Evolutionary conservation across 2,329 filamentous ascomycete species (phyloP).

Genomic region (Neofusicoccum kwambonambiense): DNA sequence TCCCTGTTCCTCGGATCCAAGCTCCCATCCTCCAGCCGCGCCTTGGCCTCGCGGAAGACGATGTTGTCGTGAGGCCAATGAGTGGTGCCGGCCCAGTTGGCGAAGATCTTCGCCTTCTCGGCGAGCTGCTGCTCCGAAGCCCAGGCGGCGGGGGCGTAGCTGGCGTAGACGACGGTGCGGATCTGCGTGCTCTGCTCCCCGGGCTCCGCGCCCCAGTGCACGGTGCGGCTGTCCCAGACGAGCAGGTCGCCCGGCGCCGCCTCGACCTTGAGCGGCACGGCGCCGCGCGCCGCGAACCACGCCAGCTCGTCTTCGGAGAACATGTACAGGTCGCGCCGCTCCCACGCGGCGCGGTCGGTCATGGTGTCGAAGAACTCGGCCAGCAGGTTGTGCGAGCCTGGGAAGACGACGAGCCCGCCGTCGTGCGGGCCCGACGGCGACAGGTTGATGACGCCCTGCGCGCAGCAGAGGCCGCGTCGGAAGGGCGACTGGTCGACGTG

Average conservation of each 20-base stretch:
- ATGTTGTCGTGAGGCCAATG: conserved; percentile 18
- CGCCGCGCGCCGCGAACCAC: conserved; percentile 44
- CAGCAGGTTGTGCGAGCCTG: conserved; percentile 30
- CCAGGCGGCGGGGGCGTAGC: conserved; percentile 22
- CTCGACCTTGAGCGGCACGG: conserved; percentile 40
- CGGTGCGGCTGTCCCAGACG: conserved; percentile 48
- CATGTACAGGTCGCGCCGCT: conserved; percentile 23
- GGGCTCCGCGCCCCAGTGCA: conserved; percentile 17
- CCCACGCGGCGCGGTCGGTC: conserved; percentile 35
- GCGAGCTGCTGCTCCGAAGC: conserved; percentile 16
- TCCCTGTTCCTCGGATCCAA: conserved; percentile 6
- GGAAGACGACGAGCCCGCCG: conserved; percentile 38
- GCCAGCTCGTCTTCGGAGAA: conserved; percentile 35
- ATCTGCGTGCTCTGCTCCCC: conserved; percentile 14
- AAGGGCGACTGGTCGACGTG: conserved; percentile 32
- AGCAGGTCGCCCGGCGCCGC: conserved; percentile 47
- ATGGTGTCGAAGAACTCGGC: conserved; percentile 34
- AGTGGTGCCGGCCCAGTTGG: conserved; percentile 19
- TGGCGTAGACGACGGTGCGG: conserved; percentile 18
- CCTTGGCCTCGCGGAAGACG: background rate
- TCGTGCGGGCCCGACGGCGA: conserved; percentile 37
- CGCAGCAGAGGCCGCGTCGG: conserved; percentile 50
- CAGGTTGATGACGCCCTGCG: conserved; percentile 53
- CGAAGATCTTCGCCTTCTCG: conserved; percentile 22
- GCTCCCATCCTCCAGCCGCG: background rate